phyloP scores from a whole-genome alignment of 352 stramenopile genomes.

The Phytophthora sojae region DNA sequence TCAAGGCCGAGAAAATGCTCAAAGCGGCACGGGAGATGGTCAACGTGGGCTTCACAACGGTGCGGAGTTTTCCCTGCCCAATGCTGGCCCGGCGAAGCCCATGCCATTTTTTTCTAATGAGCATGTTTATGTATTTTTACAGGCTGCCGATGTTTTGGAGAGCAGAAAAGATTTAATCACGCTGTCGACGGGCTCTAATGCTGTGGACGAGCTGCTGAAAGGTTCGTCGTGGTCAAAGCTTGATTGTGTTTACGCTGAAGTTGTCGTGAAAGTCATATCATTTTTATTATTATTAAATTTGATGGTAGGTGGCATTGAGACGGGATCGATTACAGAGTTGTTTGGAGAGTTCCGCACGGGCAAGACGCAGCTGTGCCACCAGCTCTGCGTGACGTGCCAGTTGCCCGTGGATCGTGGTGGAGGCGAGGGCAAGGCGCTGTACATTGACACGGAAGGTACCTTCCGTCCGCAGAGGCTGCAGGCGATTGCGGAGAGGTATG shows the following conservation, averaged over 20 bases:
- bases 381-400: slow-evolving; percentile 99
- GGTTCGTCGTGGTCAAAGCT: slow-evolving; percentile 38
- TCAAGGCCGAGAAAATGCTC: slow-evolving; percentile 99
- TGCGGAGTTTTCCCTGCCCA: slow-evolving; percentile 35
- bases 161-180: slow-evolving; percentile 94
- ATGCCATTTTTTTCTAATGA: slow-evolving; percentile 19
- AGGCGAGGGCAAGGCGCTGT: slow-evolving; percentile 98
- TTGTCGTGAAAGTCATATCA: neutral
- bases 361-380: slow-evolving; percentile 99
- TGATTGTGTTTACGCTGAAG: neutral
- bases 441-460: slow-evolving; percentile 99
- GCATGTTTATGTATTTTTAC: slow-evolving; percentile 1
- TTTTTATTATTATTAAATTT: slow-evolving; percentile 7
- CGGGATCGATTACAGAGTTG: slow-evolving; percentile 97
- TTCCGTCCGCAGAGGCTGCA: slow-evolving; percentile 98
- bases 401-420: slow-evolving; percentile 97
- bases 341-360: slow-evolving; percentile 99
- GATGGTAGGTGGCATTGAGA: slow-evolving; percentile 96
- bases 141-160: slow-evolving; percentile 90
- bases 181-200: slow-evolving; percentile 93
- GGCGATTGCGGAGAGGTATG: slow-evolving; percentile 98
- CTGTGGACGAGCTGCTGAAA: slow-evolving; percentile 91
- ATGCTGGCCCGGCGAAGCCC: neutral
- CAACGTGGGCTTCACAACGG: slow-evolving; percentile 99
- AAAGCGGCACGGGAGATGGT: slow-evolving; percentile 97